phyloP scores from a whole-genome alignment of 1,284 basidiomycete species.

The Papiliotrema terrestris region DNA sequence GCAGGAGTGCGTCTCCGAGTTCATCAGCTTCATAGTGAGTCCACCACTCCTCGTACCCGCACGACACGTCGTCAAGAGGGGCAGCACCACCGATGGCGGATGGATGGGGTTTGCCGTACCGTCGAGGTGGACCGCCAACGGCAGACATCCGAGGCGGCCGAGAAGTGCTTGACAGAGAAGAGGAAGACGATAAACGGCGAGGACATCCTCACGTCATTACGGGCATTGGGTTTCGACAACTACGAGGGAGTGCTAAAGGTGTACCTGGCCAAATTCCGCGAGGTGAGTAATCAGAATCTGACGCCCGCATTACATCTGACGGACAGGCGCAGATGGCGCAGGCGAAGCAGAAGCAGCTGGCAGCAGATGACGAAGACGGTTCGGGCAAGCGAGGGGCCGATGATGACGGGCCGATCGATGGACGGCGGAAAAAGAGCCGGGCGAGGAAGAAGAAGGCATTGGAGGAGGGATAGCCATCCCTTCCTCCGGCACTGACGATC shows the following conservation, averaged over 20 bases:
- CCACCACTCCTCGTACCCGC: too few relatives aligned
- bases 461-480: background rate
- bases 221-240: slow-evolving; percentile 86
- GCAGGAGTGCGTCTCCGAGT: slow-evolving; percentile 93
- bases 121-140: background rate
- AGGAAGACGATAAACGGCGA: slow-evolving; percentile 89
- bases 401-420: slow-evolving; percentile 10
- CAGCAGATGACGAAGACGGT: slow-evolving; percentile 16
- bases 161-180: slow-evolving; percentile 95
- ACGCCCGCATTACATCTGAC: background rate
- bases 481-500: too few relatives aligned
- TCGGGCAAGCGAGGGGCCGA: slow-evolving; percentile 8
- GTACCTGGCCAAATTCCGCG: slow-evolving; percentile 84
- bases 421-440: slow-evolving; percentile 4
- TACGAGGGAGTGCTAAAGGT: slow-evolving; percentile 83
- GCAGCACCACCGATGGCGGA: too few relatives aligned
- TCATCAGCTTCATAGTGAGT: slow-evolving; percentile 80
- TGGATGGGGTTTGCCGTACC: too few relatives aligned
- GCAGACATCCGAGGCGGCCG: slow-evolving; percentile 59
- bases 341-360: slow-evolving; percentile 16
- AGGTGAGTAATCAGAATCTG: slow-evolving; percentile 55
- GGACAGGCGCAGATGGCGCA: slow-evolving; percentile 26
- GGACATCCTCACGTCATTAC: slow-evolving; percentile 89
- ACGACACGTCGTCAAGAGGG: too few relatives aligned
- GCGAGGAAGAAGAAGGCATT: slow-evolving; percentile 13